These are phyloP conservation scores for Musa itinerans DNA, from an alignment of 176 grass and related monocot species.

Conservation along the genomic window DNA sequence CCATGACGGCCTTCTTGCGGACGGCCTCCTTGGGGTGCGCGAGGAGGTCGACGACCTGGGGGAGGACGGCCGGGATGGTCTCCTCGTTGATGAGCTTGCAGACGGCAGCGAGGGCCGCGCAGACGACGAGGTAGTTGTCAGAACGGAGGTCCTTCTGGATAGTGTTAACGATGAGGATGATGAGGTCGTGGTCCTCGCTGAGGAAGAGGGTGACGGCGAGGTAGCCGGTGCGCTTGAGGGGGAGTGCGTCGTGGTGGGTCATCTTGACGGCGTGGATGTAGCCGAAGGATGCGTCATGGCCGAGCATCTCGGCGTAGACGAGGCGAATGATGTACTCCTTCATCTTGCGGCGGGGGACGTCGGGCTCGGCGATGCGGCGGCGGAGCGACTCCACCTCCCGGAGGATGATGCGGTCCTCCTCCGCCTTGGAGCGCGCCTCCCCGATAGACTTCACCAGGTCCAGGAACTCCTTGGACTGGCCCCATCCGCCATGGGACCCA, in stretches of 20 bases:
- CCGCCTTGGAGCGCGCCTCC: constrained; percentile 95
- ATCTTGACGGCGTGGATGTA: constrained; percentile 99
- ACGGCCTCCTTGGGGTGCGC: constrained; percentile 82
- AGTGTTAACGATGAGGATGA: constrained; percentile 98
- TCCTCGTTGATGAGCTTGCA: constrained; percentile 93
- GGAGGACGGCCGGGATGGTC: constrained; percentile 87
- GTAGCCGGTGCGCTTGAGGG: constrained; percentile 89
- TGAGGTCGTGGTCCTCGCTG: constrained; percentile 91
- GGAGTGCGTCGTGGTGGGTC: constrained; percentile 89
- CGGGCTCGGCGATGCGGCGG: constrained; percentile 82
- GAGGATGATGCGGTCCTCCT: constrained; percentile 96
- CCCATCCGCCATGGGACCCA: constrained; percentile 84
- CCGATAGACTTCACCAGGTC: constrained; percentile 99
- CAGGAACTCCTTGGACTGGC: constrained; percentile 93
- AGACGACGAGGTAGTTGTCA: constrained; percentile 93
- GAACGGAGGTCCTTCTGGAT: constrained; percentile 99
- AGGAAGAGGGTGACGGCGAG: constrained; percentile 92
- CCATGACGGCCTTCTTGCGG: constrained; percentile 96
- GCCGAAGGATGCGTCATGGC: constrained; percentile 95
- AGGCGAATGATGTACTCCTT: constrained; percentile 93
- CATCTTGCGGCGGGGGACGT: constrained; percentile 90
- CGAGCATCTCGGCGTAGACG: constrained; percentile 98
- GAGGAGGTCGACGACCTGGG: constrained; percentile 87
- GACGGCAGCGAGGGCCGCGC: constrained; percentile 66
- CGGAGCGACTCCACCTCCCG: constrained; percentile 85